Conservation (phyloP, 257 asterid species). For the Nicotiana sylvestris region DNA sequence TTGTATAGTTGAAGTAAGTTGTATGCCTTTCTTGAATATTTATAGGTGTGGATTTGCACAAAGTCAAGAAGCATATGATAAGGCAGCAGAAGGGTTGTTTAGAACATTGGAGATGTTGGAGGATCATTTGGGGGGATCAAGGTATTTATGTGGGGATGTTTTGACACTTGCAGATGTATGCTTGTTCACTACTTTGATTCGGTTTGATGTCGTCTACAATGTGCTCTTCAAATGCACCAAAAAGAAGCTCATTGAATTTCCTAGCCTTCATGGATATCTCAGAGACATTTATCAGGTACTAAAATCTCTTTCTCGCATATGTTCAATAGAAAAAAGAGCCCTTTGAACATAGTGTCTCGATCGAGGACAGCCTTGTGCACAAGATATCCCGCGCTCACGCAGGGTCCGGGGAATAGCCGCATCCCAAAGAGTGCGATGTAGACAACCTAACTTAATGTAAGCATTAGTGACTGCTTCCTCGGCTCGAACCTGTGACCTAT, state of each 20-base stretch:
- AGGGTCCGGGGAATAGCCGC: too few species aligned
- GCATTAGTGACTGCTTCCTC: too few species aligned
- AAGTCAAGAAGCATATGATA: slow-evolving; percentile 82
- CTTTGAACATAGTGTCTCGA: neutral
- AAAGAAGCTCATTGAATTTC: slow-evolving; percentile 78
- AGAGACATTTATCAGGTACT: slow-evolving; percentile 89
- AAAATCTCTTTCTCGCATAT: neutral
- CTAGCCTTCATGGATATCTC: slow-evolving; percentile 65
- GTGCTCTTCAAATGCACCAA: slow-evolving; percentile 92
- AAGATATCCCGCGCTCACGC: too few species aligned
- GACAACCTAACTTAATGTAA: too few species aligned
- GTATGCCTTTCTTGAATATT: neutral
- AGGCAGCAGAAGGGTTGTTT: slow-evolving; percentile 60
- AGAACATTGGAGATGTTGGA: slow-evolving; percentile 56
- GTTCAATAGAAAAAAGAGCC: neutral
- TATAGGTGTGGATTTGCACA: slow-evolving; percentile 96
- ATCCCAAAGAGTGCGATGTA: too few species aligned
- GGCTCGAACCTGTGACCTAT: too few species aligned
- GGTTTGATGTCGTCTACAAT: slow-evolving; percentile 83
- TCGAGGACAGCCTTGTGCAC: too few species aligned
- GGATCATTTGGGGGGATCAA: slow-evolving; percentile 51
- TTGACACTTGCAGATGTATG: slow-evolving; percentile 88
- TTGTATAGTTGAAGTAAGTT: too few species aligned
- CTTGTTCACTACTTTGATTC: slow-evolving; percentile 79
- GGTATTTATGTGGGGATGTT: slow-evolving; percentile 76